These are phyloP conservation scores for Bacterosira constricta DNA, from an alignment of 108 stramenopile species.

Conservation along the genomic window DNA sequence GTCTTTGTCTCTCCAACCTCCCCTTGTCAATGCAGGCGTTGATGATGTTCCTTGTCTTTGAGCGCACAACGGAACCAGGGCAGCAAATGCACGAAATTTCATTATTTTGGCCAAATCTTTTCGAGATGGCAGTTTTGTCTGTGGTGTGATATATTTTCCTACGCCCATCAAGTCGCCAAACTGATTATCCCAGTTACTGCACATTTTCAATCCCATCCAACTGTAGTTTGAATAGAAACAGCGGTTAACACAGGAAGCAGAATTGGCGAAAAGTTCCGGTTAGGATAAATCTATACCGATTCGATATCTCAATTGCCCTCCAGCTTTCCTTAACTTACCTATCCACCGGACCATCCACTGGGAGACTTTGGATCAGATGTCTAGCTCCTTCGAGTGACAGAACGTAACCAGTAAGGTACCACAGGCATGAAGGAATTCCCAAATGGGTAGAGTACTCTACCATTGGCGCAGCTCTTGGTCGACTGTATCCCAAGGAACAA, in stretches of 20 bases:
- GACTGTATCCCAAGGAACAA: slow-evolving; percentile 83
- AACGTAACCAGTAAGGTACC: slow-evolving; percentile 87
- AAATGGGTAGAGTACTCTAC: slow-evolving; percentile 66
- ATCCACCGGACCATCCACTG: slow-evolving; percentile 67
- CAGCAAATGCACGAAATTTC: slow-evolving; percentile 80
- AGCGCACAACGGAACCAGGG: slow-evolving; percentile 67
- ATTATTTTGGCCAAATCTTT: slow-evolving; percentile 63
- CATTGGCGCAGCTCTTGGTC: slow-evolving; percentile 80
- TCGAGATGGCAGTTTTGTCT: slow-evolving; percentile 30
- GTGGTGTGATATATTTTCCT: slow-evolving; percentile 45
- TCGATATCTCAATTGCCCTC: neutral
- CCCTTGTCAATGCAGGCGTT: neutral
- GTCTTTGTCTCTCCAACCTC: slow-evolving; percentile 55
- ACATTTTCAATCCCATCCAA: slow-evolving; percentile 80
- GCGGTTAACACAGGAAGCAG: too few relatives aligned
- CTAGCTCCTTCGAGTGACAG: slow-evolving; percentile 69
- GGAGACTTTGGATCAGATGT: slow-evolving; percentile 58
- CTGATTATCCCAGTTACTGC: slow-evolving; percentile 76
- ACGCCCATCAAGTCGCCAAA: slow-evolving; percentile 70
- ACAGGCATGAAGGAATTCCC: slow-evolving; percentile 78
- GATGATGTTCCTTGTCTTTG: slow-evolving; percentile 56
- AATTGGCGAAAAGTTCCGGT: too few relatives aligned
- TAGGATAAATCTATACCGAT: too few relatives aligned
- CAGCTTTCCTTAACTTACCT: neutral
- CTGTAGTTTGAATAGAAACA: slow-evolving; percentile 69